Evolutionary conservation across 2,329 filamentous ascomycete species (phyloP), one percentile per base, ranked within the genome.

Genomic region (Ilyonectria robusta): DNA sequence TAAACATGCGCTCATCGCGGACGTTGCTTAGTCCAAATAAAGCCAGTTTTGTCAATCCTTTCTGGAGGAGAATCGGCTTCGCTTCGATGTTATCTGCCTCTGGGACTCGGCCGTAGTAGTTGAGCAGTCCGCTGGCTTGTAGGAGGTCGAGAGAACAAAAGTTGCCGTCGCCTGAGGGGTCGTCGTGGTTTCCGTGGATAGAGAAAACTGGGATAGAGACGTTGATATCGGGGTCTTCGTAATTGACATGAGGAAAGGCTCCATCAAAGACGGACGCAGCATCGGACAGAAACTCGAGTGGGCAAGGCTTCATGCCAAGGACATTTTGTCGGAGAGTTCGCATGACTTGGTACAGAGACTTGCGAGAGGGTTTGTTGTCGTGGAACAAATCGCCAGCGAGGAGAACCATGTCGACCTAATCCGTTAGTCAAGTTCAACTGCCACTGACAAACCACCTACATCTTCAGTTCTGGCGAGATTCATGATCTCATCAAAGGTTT

Each of bases 321-420:
- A 96, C 98, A 78, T 98, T 97, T 86, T 94, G 92, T 59, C 96
- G 91, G 33, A 99, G 86, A 2, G 94, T 96, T 35, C 94, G 91
- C 94, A 98, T 98, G 68, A 99, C 96, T 78, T 99, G 94, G 79
- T 96, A 98, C 88, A 99, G 93, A 31, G 95, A 92, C 78, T 98
- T 97, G 66, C 96, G 90, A 7, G 94, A 98, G 3, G 96, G 97
- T 76, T 97, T 97, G 81, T 99, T 99, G 74, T 99, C 95, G 79
- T 99, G 97, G 78, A 99, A 99, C 1, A 99, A 88, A 78, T 99
- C 96, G 53, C 96, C 96, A 3, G 92, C 95, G 5, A 99, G 90
- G 2, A 99, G 87, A 0, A 99, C 93, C 96, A 99, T 98, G 81
- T 99, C 96, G 71, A 99, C 89, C 88, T 91, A 37, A 17, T 35